A percentile compares a stretch with the other conserved stretches of the same genome.
Evolutionary conservation across 371 early-diverging fungal genomes (phyloP).

Genomic region (Mortierella sp.): DNA sequence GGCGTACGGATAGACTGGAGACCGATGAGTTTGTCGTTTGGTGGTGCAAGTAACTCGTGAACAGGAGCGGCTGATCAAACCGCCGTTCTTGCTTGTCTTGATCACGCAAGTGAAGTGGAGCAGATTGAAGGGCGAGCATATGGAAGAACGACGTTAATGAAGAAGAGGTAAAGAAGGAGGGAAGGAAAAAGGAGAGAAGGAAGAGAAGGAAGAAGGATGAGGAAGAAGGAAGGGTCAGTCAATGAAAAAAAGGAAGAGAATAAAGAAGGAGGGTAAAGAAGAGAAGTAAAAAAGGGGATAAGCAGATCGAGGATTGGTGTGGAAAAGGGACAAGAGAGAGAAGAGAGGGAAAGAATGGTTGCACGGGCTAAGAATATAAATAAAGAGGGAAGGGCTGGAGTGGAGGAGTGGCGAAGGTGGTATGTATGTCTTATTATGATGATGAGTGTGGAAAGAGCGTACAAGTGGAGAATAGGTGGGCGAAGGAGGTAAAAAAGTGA

Average conservation of each 20-base stretch:
- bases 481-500: neutral
- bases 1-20: neutral
- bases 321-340: neutral
- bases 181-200: neutral
- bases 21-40: conserved; percentile 1
- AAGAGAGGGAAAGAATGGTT: neutral
- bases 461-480: neutral
- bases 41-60: conserved; percentile 18
- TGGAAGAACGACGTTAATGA: neutral
- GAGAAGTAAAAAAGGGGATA: neutral
- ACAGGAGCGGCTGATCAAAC: conserved; percentile 40
- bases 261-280: conserved; percentile 11
- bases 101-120: conserved; percentile 50
- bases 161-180: neutral
- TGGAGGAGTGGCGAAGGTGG: neutral
- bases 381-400: neutral
- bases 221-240: neutral
- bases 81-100: conserved; percentile 44
- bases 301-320: too few species aligned
- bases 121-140: conserved; percentile 54
- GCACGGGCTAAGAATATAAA: conserved; percentile 10
- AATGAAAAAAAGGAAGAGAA: neutral
- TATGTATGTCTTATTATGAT: neutral
- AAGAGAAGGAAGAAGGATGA: neutral
- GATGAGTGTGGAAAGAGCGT: neutral